phyloP scores from a whole-genome alignment of 306 rosid genomes.

The Carpinus fangiana region DNA sequence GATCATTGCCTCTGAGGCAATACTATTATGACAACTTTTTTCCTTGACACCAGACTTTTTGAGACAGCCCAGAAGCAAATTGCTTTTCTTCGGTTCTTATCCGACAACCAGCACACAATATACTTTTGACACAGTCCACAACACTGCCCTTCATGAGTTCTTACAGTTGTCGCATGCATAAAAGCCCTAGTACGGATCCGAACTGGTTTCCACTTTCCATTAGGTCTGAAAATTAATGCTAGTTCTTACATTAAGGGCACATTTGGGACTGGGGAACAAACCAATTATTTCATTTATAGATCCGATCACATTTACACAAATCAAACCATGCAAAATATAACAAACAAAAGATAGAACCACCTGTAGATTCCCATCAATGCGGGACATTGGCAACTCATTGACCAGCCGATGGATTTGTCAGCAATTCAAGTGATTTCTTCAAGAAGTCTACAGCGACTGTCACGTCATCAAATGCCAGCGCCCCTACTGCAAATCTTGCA shows the following conservation, averaged over 20 bases:
- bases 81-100: neutral
- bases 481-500: constrained; percentile 99
- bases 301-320: constrained; percentile 41
- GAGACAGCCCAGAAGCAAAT: neutral
- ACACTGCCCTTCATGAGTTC: neutral
- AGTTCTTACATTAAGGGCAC: too few species aligned
- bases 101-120: neutral
- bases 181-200: neutral
- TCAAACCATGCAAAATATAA: constrained; percentile 18
- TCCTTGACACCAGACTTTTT: neutral
- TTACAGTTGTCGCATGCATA: neutral
- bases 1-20: too few species aligned
- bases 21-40: neutral
- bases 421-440: constrained; percentile 84
- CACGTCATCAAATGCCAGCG: constrained; percentile 96
- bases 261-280: too few species aligned
- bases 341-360: constrained; percentile 19
- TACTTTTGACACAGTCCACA: neutral
- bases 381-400: constrained; percentile 30
- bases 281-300: neutral
- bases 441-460: constrained; percentile 78
- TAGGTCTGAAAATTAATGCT: neutral
- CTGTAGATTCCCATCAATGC: constrained; percentile 21
- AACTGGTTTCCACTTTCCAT: neutral
- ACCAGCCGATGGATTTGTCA: constrained; percentile 82